These are phyloP conservation scores for Nasturtium officinale DNA, from an alignment of 345 rosid species.

Conservation along the genomic window DNA sequence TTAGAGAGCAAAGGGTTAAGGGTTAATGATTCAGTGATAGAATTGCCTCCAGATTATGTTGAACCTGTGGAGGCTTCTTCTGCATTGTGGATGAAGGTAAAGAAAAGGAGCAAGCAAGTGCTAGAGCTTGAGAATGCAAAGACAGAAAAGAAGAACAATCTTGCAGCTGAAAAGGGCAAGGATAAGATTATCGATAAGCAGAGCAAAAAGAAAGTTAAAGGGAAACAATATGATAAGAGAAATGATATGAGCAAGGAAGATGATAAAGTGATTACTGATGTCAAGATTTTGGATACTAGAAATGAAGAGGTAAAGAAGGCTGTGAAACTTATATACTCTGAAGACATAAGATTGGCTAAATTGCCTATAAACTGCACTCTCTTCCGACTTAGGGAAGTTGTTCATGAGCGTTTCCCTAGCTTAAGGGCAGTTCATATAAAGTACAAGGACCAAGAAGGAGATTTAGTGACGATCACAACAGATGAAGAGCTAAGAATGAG, in stretches of 20 bases:
- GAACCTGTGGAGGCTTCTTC: constrained; percentile 57
- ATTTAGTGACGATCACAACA: constrained; percentile 76
- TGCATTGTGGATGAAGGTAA: constrained; percentile 45
- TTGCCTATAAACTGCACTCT: constrained; percentile 72
- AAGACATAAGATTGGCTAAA: constrained; percentile 81
- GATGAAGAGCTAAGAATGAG: constrained; percentile 84
- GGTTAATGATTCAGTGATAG: constrained; percentile 63
- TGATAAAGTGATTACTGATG: constrained; percentile 62
- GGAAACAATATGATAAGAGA: constrained; percentile 45
- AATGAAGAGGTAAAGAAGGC: constrained; percentile 54
- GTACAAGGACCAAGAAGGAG: constrained; percentile 90
- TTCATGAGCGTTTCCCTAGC: constrained; percentile 70
- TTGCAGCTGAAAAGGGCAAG: constrained; percentile 34
- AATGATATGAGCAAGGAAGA: constrained; percentile 50
- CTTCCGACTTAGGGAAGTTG: constrained; percentile 65
- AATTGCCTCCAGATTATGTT: constrained; percentile 69
- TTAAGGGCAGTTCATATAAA: constrained; percentile 69
- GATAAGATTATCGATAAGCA: constrained; percentile 44
- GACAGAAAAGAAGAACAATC: constrained; percentile 28
- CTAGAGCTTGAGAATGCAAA: constrained; percentile 38
- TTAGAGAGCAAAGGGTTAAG: constrained; percentile 63
- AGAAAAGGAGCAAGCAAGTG: constrained; percentile 45
- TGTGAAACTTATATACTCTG: constrained; percentile 71
- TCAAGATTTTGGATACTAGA: constrained; percentile 46
- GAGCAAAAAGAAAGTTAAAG: constrained; percentile 39